Evolutionary conservation across 202 grass and related monocot species (phyloP), one percentile per base, ranked within the genome.

Genomic region (Panicum virgatum): DNA sequence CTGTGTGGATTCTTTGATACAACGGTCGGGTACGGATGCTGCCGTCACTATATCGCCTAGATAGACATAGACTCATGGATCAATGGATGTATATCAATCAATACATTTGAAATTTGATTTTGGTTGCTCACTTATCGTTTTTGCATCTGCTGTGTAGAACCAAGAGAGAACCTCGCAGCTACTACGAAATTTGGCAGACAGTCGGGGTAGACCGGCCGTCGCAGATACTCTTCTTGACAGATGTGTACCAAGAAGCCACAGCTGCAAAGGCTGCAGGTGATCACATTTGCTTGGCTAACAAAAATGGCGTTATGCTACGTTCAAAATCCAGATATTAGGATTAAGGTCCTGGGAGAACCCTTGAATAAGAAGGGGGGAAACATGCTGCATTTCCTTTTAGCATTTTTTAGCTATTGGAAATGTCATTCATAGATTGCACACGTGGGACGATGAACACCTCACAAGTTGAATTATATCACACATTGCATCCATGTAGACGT

Each of bases 1-100:
- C 54, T 98, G 6, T 98, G 79, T 80, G 96, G 90, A 69, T 98
- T 90, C 87, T 98, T 98, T 48, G 96, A 98, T 76, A 95, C 92
- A 8, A 91, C 54, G 10, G 51, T 93, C 12, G 95, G 95, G 94
- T 94, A 83, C 34, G 73, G 12, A 29, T 12, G 53, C n/a, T 25
- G n/a, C n/a, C n/a, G n/a, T n/a, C n/a, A n/a, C n/a, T n/a, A n/a
- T n/a, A n/a, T n/a, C n/a, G n/a, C n/a, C n/a, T n/a, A n/a, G n/a
- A n/a, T n/a, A n/a, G n/a, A n/a, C n/a, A n/a, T n/a, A n/a, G n/a
- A n/a, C n/a, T n/a, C n/a, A n/a, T n/a, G n/a, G n/a, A n/a, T n/a
- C n/a, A n/a, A n/a, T 43, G n/a, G 13, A 51, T 32, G n/a, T n/a
- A n/a, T n/a, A n/a, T n/a, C n/a, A n/a, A 18, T 9, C 11, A 25